A percentile compares a stretch with the other conserved stretches of the same genome.
Conservation (phyloP, 1,284 basidiomycete species). For the Leccinum griseonigrum region DNA sequence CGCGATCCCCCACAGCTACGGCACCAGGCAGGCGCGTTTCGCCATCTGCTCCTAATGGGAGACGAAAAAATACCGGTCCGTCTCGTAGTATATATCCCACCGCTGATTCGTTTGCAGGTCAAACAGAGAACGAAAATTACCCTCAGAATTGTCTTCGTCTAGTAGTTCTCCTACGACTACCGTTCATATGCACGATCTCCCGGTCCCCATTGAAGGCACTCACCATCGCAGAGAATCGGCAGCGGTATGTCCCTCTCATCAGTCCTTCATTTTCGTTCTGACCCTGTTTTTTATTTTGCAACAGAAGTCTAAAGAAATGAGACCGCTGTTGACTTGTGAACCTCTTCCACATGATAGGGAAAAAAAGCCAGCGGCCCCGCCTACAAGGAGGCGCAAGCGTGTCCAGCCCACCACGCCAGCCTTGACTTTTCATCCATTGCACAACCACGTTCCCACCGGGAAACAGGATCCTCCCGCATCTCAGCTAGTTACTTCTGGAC, state of each 20-base stretch:
- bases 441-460: constrained; percentile 22
- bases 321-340: constrained; percentile 20
- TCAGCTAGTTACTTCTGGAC: constrained; percentile 6
- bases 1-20: constrained; percentile 33
- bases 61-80: constrained; percentile 20
- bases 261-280: constrained; percentile 10
- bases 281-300: constrained; percentile 7
- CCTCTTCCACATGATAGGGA: constrained; percentile 27
- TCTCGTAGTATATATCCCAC: constrained; percentile 30
- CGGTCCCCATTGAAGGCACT: constrained; percentile 4
- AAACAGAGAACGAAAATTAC: constrained; percentile 12
- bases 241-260: constrained; percentile 23
- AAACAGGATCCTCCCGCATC: constrained; percentile 18
- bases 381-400: constrained; percentile 27
- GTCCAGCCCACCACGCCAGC: constrained; percentile 17
- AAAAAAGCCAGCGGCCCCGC: constrained; percentile 18
- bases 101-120: constrained; percentile 14
- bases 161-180: constrained; percentile 4
- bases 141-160: constrained; percentile 14
- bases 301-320: constrained; percentile 26
- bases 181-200: constrained; percentile 14
- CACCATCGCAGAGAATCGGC: constrained; percentile 20
- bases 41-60: constrained; percentile 25
- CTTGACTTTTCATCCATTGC: constrained; percentile 20
- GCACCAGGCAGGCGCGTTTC: constrained; percentile 36